Evolutionary conservation across 129 eudicot genomes (phyloP), one percentile per base, ranked within the genome.

Genomic region (Silybum marianum): DNA sequence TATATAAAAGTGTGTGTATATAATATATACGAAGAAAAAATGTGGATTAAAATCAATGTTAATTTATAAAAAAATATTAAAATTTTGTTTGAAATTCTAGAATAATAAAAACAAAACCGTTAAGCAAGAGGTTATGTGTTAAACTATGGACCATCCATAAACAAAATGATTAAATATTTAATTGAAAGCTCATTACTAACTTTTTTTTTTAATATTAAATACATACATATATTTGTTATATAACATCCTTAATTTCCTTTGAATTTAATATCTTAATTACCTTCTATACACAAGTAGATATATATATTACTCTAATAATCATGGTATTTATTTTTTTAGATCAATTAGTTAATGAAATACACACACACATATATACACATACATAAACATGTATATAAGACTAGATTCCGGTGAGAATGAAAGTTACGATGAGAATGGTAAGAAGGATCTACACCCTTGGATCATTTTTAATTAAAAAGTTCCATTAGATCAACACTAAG

Each of bases 151-250:
- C 67, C 44, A 81, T 42, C 18, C 84, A 16, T 40, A 22, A 39
- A 40, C 40, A 71, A 73, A 80, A 58, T 73, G 67, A 21, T 34
- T 36, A 63, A 22, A 40, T 60, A 73, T 34, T 72, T n/a, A 65
- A 28, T 1, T 26, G 84, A 81, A 73, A 81, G 79, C 79, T 62
- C 78, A 72, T 44, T 72, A 71, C 75, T 80, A 81, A 74, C 84
- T 81, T 48, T 69, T 30, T 25, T 74, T 81, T 18, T 8, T 9
- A 42, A 42, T 25, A 42, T 65, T 26, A 24, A 26, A 78, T 18
- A 51, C 21, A 4, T 16, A 9, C 22, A 51, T 5, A 51, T 16
- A 71, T 19, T 21, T 70, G 19, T 70, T 69, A 69, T 40, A 2
- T 46, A 30, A 48, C 76, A 71, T 79, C 76, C 71, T 30, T n/a